Percentiles rank a stretch among this genome's conserved stretches.
phyloP scores from a whole-genome alignment of 2,329 filamentous ascomycete genomes.

The Calycina marina region DNA sequence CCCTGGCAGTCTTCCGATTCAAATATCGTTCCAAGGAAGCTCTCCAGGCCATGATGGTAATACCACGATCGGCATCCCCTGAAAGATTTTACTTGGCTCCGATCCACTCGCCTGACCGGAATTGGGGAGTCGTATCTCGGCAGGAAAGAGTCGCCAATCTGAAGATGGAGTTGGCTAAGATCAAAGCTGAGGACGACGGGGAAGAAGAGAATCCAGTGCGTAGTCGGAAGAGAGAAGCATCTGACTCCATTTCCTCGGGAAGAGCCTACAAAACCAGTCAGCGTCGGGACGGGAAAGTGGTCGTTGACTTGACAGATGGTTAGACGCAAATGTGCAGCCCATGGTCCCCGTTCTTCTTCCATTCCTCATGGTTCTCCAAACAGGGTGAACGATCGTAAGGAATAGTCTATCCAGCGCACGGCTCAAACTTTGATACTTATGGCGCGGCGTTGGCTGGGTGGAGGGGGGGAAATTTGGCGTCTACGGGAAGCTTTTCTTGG shows the following conservation, averaged over 20 bases:
- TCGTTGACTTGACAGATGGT: conserved; percentile 16
- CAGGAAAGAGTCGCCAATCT: conserved; percentile 8
- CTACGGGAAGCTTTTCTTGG: no score
- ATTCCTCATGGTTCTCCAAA: no score
- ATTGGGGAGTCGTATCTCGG: neutral
- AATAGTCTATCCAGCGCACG: no score
- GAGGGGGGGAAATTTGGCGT: no score
- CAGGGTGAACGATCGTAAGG: no score
- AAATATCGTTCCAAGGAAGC: conserved; percentile 3
- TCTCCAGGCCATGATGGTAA: neutral
- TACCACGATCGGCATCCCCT: neutral
- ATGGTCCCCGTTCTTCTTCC: no score
- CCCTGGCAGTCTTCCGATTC: conserved; percentile 2
- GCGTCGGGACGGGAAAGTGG: conserved; percentile 1
- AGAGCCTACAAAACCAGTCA: conserved; percentile 9
- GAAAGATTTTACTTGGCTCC: neutral
- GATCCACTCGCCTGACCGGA: neutral
- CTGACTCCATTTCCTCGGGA: conserved; percentile 2
- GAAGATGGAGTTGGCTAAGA: conserved; percentile 13
- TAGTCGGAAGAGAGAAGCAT: conserved; percentile 5
- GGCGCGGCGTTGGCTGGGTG: no score
- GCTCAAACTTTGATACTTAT: no score
- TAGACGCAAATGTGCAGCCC: no score
- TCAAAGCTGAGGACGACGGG: conserved; percentile 10
- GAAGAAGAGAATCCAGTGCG: neutral